Evolutionary conservation across 768 basidiomycete species (phyloP), one percentile per base, ranked within the genome.

Genomic region (Lyophyllum decastes): DNA sequence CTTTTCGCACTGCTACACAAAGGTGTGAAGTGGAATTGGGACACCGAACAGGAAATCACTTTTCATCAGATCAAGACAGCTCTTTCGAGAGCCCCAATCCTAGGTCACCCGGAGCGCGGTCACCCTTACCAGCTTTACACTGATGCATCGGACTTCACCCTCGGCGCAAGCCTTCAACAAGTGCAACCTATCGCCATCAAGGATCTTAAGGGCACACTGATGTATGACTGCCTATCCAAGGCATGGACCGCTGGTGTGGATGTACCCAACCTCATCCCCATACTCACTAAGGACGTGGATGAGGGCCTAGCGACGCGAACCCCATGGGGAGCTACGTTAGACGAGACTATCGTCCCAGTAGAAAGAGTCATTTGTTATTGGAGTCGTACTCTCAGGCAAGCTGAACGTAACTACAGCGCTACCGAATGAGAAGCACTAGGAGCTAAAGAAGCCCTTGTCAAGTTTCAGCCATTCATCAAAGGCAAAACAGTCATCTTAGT

Each of bases 381-480:
- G 72, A 63, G 61, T 12, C 49, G 65, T 6, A 62, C 66, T 0
- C 48, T 72, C 5, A 64, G 67, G 44, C 40, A 63, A 17, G 70
- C 69, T 0, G 70, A 73, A 53, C 49, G 60, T 2, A 70, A 69
- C 33, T 75, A 74, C 40, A 69, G 69, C 8, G 57, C 66, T 0
- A 75, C 74, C 0, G 72, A 75, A 60, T 4, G 66, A 5, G 40
- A 41, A 16, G 40, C 40, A 16, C n/a, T 41, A 4, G 40, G 40
- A 5, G 40, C 40, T n/a, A 41, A 41, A 9, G 72, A 75, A 59
- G 73, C 71, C 0, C 54, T 75, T 11, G 61, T 73, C 12, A 68
- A 71, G 48, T 76, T 74, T 43, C 72, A 74, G 54, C 67, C 72
- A 2, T 72, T 67, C 58, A 65, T 75, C 12, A 71, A 76, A 66